Evolutionary conservation across 2,329 filamentous ascomycete species (phyloP).

Genomic region (Ophiostoma sp.): DNA sequence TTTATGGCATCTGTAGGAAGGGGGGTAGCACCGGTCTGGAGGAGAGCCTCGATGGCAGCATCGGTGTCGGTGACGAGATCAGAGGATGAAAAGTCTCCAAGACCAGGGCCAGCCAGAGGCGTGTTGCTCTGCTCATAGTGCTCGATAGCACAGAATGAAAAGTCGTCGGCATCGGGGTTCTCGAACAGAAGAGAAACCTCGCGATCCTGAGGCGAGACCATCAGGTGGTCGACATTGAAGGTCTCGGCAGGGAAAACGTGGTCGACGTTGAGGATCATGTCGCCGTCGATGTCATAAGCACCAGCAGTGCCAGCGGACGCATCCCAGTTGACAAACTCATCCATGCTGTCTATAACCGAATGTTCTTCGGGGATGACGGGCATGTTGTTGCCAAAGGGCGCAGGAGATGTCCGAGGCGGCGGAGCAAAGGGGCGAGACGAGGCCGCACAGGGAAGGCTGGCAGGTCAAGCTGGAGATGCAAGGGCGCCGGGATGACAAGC

Average conservation of each 20-base stretch:
- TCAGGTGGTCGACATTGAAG: slow-evolving; percentile 20
- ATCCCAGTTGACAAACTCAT: slow-evolving; percentile 61
- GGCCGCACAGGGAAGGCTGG: neutral
- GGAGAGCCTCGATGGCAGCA: slow-evolving; percentile 12
- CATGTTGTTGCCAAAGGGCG: slow-evolving; percentile 22
- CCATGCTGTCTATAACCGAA: slow-evolving; percentile 36
- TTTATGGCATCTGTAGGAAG: slow-evolving; percentile 32
- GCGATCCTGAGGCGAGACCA: slow-evolving; percentile 26
- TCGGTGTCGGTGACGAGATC: slow-evolving; percentile 20
- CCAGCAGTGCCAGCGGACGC: slow-evolving; percentile 26
- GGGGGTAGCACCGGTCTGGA: neutral
- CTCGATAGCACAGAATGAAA: slow-evolving; percentile 54
- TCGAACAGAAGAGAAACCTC: slow-evolving; percentile 46
- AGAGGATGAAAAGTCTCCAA: neutral
- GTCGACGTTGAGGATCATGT: slow-evolving; percentile 29
- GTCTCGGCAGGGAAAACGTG: slow-evolving; percentile 24
- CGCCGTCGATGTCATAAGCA: slow-evolving; percentile 23
- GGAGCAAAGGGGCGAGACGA: neutral
- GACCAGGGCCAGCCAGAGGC: slow-evolving; percentile 25
- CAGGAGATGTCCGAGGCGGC: neutral
- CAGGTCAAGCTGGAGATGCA: neutral
- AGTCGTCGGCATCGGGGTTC: slow-evolving; percentile 54
- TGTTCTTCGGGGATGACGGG: slow-evolving; percentile 32
- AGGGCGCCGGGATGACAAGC: neutral
- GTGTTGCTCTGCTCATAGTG: slow-evolving; percentile 46